Evolutionary conservation across 2,329 filamentous ascomycete genomes (phyloP).

Genomic region (Colletotrichum euphorbiae): DNA sequence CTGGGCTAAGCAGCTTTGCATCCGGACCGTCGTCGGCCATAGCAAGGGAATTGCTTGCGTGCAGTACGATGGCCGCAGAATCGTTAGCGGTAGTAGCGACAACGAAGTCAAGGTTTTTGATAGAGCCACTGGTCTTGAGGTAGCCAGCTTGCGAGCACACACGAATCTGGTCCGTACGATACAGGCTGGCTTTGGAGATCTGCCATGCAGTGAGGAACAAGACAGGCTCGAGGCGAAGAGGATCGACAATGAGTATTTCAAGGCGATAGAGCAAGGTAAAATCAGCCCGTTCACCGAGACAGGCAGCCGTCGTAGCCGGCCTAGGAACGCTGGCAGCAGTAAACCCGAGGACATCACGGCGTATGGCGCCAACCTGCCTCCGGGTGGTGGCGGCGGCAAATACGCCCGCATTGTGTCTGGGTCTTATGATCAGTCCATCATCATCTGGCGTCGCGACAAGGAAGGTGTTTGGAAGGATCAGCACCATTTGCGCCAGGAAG

Average conservation of each 20-base stretch:
- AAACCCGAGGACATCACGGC: constrained; percentile 81
- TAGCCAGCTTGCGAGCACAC: constrained; percentile 87
- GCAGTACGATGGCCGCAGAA: constrained; percentile 92
- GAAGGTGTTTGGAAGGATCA: constrained; percentile 87
- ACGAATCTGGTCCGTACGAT: constrained; percentile 89
- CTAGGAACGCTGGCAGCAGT: constrained; percentile 77
- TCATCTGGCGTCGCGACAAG: constrained; percentile 90
- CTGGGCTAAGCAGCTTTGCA: constrained; percentile 81
- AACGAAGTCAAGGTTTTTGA: constrained; percentile 97
- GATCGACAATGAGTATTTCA: constrained; percentile 80
- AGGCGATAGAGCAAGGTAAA: constrained; percentile 64
- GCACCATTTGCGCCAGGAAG: constrained; percentile 80
- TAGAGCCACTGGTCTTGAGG: constrained; percentile 84
- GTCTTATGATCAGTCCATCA: constrained; percentile 94
- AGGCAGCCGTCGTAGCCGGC: constrained; percentile 48
- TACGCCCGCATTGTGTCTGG: constrained; percentile 97
- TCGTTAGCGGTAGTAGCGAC: constrained; percentile 96
- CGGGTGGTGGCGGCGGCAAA: constrained; percentile 87
- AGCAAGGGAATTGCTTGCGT: constrained; percentile 97
- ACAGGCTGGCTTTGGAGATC: constrained; percentile 92
- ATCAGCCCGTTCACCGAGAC: constrained; percentile 45
- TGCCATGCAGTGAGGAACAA: constrained; percentile 82
- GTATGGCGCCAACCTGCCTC: constrained; percentile 87
- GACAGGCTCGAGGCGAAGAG: constrained; percentile 78
- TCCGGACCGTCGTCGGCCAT: constrained; percentile 85